Percentiles rank a stretch among this genome's conserved stretches.
These are phyloP conservation scores for Cryptosporidium tyzzeri DNA, from an alignment of 169 alveolate genomes.

Conservation along the genomic window DNA sequence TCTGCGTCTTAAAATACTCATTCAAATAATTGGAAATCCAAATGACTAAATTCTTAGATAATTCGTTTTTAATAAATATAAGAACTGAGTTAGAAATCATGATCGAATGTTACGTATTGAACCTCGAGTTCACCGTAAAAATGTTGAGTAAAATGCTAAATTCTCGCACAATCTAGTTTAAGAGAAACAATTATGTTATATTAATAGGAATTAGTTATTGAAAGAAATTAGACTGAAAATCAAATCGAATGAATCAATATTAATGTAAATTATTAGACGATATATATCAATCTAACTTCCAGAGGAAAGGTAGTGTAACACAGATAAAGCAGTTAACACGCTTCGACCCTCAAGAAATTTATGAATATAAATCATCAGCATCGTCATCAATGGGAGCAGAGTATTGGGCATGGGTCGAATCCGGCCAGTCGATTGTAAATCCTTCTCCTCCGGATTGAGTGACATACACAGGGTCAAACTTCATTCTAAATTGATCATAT, in stretches of 20 bases:
- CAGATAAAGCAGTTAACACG: not conserved
- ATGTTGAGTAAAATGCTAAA: too few species aligned
- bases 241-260: too few species aligned
- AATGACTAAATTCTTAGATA: too few species aligned
- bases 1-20: too few species aligned
- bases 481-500: constrained; percentile 97
- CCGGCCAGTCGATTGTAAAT: constrained; percentile 94
- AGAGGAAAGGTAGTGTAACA: not conserved
- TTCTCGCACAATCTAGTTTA: too few species aligned
- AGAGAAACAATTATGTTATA: too few species aligned
- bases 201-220: not conserved
- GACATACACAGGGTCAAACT: constrained; percentile 98
- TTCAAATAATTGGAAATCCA: too few species aligned
- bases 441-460: constrained; percentile 91
- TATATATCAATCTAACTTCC: not conserved
- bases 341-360: constrained; percentile 2
- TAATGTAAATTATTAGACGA: not conserved
- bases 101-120: too few species aligned
- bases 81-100: too few species aligned
- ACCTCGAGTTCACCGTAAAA: too few species aligned
- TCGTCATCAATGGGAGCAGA: constrained; percentile 82
- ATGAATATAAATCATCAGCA: constrained; percentile 84
- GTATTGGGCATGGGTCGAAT: constrained; percentile 77
- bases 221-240: not conserved
- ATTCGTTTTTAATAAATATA: too few species aligned